Evolutionary conservation across 1,284 basidiomycete species (phyloP), one percentile per base, ranked within the genome.

Genomic region (Puccinia hordei): DNA sequence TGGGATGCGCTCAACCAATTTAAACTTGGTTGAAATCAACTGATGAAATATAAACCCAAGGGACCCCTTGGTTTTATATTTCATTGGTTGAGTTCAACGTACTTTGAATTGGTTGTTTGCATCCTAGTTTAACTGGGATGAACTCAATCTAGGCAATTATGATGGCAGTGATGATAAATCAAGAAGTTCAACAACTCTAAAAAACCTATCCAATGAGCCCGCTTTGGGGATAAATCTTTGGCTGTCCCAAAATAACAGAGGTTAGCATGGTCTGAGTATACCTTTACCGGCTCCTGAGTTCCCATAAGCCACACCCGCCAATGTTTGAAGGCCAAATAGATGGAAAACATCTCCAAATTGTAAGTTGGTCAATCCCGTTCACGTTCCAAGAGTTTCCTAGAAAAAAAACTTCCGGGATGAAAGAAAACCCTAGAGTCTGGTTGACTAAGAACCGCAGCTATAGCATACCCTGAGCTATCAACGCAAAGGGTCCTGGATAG

Each of bases 371-470:
- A 63, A n/a, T 77, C 10, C 41, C 78, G 27, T 38, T 81, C 80
- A 3, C 46, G 49, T 41, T 78, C 44, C 33, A 79, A 10, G 27
- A 81, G 65, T 44, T 81, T 81, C 38, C 61, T 27, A 6, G 80
- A 81, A 33, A n/a, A 41, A 51, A 13, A 51, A 51, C 12, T 13
- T 13, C 12, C 49, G 12, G 49, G 49, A 22, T 51, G 49, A 22
- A 51, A 22, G n/a, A 12, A 13, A 13, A 12, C 49, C 22, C 13
- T 12, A 51, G 13, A 13, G 12, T 51, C 49, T 51, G 49, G 49
- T 51, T n/a, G n/a, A n/a, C n/a, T n/a, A n/a, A n/a, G n/a, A n/a
- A n/a, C n/a, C n/a, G n/a, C n/a, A n/a, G n/a, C 49, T 13, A 51
- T 51, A 51, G 49, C 49, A 51, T 13, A 51, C 12, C 49, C 49